A percentile compares a stretch with the other conserved stretches of the same genome.
phyloP scores from a whole-genome alignment of 768 basidiomycete genomes.

The Boletus insuetus region DNA sequence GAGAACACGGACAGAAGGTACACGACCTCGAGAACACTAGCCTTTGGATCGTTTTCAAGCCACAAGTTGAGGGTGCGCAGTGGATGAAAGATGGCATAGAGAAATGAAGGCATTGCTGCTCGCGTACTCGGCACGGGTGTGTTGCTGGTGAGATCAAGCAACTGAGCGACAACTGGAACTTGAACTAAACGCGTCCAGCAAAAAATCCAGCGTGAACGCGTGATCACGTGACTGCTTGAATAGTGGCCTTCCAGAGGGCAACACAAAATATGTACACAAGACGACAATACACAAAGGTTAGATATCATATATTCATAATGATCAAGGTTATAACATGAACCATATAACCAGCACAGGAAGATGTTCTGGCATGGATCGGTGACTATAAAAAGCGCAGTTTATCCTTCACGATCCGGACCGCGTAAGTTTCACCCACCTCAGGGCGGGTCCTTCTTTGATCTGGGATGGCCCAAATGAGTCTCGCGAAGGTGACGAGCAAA shows the following conservation, averaged over 20 bases:
- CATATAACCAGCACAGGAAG: background rate
- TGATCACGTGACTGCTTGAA: conserved; percentile 19
- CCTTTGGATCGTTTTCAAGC: conserved; percentile 47
- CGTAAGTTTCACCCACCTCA: background rate
- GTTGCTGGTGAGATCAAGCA: background rate
- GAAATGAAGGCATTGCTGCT: conserved; percentile 29
- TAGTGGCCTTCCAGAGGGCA: too few species aligned
- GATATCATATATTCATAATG: background rate
- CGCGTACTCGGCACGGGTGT: background rate
- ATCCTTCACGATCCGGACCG: background rate
- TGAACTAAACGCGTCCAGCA: conserved; percentile 3
- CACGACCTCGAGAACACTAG: conserved; percentile 55
- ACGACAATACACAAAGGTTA: too few species aligned
- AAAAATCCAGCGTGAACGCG: conserved; percentile 4
- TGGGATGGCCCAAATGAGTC: background rate
- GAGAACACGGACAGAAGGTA: conserved; percentile 70
- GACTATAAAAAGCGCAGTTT: background rate
- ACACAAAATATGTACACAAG: too few species aligned
- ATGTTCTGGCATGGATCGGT: too few species aligned
- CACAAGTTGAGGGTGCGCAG: conserved; percentile 47
- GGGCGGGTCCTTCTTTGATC: background rate
- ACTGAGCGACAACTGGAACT: conserved; percentile 6
- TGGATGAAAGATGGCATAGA: conserved; percentile 47
- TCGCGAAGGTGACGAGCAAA: conserved; percentile 1
- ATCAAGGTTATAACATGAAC: background rate